Evolutionary conservation across 805 yeast species (phyloP).

Genomic region (Yarrowia yakushimensis): DNA sequence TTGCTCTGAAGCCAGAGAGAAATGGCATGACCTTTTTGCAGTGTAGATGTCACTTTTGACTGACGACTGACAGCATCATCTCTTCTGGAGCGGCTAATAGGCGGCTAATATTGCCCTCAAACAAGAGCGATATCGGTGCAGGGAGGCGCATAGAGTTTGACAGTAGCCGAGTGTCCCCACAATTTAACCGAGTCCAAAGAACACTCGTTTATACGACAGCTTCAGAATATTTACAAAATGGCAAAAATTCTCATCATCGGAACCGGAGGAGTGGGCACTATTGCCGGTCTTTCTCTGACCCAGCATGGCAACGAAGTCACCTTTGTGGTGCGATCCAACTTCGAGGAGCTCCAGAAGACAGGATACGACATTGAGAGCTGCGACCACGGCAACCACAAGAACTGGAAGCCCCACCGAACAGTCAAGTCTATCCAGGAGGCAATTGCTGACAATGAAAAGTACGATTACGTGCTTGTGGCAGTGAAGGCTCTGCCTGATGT

Average conservation of each 20-base stretch:
- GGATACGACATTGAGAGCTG: slow-evolving; percentile 62
- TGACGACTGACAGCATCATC: not conserved
- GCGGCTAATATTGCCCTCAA: slow-evolving; percentile 18
- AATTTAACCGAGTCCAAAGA: no score
- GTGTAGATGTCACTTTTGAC: no score
- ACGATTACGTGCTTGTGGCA: slow-evolving; percentile 57
- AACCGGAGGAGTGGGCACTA: slow-evolving; percentile 83
- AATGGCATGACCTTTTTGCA: not conserved
- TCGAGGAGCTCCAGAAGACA: slow-evolving; percentile 46
- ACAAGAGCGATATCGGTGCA: slow-evolving; percentile 17
- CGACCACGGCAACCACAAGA: slow-evolving; percentile 54
- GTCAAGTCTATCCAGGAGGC: slow-evolving; percentile 47
- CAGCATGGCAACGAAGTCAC: slow-evolving; percentile 51
- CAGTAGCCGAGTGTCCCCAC: slow-evolving; percentile 21
- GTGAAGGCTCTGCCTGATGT: slow-evolving; percentile 69
- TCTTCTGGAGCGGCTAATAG: not conserved
- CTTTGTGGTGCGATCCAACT: slow-evolving; percentile 63
- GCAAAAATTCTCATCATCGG: slow-evolving; percentile 61
- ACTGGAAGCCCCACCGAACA: slow-evolving; percentile 52
- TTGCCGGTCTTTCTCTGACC: slow-evolving; percentile 63
- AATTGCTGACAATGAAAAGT: slow-evolving; percentile 40
- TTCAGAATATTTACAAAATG: not conserved
- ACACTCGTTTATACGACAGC: not conserved
- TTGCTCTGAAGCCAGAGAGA: no score
- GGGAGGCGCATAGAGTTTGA: slow-evolving; percentile 16